Evolutionary conservation across 2,329 filamentous ascomycete species (phyloP), one percentile per base, ranked within the genome.

Genomic region (Arachnomyces sp.): DNA sequence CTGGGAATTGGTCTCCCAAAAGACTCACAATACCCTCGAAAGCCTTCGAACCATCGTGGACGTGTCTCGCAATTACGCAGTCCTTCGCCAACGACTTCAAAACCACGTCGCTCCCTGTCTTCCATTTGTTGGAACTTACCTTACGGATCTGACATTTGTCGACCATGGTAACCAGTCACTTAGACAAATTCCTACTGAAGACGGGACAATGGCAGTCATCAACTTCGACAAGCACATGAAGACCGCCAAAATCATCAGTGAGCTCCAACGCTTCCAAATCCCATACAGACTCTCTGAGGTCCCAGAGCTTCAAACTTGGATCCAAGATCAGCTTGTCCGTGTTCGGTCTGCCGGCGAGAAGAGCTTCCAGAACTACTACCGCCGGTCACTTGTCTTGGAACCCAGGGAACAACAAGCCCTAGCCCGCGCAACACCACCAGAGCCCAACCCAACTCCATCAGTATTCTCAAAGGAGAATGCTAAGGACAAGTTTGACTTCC

Each of bases 141-240:
- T 98, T 30, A 98, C 92, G 0, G 92, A 98, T 58, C 71, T 98
- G 29, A 95, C 89, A 0, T 96, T 98, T 63, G 83, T 94, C 40
- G 88, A 96, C 57, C 88, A 90, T 48, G 92, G 92, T 46, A 96
- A 96, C 61, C 84, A 85, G 28, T 78, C 86, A 4, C 89, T 82
- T 2, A 86, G 90, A 54, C 82, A 82, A 53, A 76, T 94, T 14
- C 77, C 77, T 0, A 71, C 57, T 11, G 77, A 84, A n/a, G 74
- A 79, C 20, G 66, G 69, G 18, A 79, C 42, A 17, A 74, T 86
- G 53, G 79, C 80, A 0, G 85, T 96, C 25, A 87, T 98, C 72
- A 98, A 98, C 65, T 96, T 95, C 54, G 90, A 96, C 71, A 96
- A 96, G 67, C 88, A 96, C 60, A 84, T 81, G 53, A 86, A 88